Evolutionary conservation across 768 basidiomycete species (phyloP).

Genomic region (Daedaleopsis nitida): DNA sequence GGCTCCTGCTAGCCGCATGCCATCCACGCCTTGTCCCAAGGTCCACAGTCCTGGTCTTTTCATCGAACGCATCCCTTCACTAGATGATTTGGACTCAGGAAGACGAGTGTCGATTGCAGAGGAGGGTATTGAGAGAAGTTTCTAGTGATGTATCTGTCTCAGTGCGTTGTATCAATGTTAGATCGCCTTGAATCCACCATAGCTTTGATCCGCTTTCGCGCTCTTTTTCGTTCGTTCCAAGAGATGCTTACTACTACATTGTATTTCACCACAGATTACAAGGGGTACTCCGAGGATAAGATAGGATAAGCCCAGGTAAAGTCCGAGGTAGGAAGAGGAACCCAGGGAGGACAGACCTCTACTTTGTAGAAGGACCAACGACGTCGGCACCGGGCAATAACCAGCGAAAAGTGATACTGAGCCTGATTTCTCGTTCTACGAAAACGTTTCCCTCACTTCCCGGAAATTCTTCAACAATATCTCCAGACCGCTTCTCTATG

Average conservation of each 20-base stretch:
- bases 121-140: constrained; percentile 2
- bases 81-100: neutral
- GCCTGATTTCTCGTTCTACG: constrained; percentile 55
- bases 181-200: constrained; percentile 2
- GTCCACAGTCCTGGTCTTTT: neutral
- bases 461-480: constrained; percentile 51
- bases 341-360: neutral
- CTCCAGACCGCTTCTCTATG: constrained; percentile 63
- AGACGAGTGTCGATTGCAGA: neutral
- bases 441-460: constrained; percentile 28
- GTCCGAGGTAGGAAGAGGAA: no score
- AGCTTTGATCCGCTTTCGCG: constrained; percentile 14
- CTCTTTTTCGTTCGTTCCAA: neutral
- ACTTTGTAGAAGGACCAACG: constrained; percentile 38
- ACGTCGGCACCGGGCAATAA: constrained; percentile 82
- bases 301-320: neutral
- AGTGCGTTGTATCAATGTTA: constrained; percentile 15
- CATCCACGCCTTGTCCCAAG: neutral
- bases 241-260: neutral
- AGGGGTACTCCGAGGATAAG: neutral
- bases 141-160: constrained; percentile 2
- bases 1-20: constrained; percentile 51
- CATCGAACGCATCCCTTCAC: neutral
- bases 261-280: neutral
- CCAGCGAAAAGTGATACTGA: constrained; percentile 90